Conservation (phyloP, 768 basidiomycete species). For the Gloeostereum incarnatum region DNA sequence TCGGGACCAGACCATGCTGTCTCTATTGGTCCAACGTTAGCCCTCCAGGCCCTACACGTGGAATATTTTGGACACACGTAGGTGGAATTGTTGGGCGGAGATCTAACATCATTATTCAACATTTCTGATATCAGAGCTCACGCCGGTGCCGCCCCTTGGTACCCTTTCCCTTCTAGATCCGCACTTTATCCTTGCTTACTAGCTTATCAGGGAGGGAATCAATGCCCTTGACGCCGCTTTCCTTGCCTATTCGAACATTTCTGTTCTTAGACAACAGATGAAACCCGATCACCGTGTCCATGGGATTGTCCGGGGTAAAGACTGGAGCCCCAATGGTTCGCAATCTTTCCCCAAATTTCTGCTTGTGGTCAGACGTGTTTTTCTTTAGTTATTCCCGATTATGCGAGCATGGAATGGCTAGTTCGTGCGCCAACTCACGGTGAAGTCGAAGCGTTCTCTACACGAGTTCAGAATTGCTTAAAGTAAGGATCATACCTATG, state of each 20-base stretch:
- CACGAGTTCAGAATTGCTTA: constrained; percentile 63
- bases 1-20: constrained; percentile 43
- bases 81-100: too few species aligned
- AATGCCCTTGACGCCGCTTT: constrained; percentile 89
- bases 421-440: constrained; percentile 57
- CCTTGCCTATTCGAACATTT: constrained; percentile 70
- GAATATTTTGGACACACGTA: constrained; percentile 74
- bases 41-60: constrained; percentile 55
- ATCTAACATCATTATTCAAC: too few species aligned
- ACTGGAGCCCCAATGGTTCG: constrained; percentile 65
- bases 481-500: constrained; percentile 34
- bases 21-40: constrained; percentile 44
- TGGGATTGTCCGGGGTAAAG: constrained; percentile 62
- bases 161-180: constrained; percentile 8
- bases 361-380: background rate
- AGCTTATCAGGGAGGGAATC: constrained; percentile 51
- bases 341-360: constrained; percentile 1
- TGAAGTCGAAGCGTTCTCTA: constrained; percentile 43
- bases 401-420: constrained; percentile 65
- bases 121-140: constrained; percentile 44
- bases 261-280: constrained; percentile 80
- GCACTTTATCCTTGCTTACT: constrained; percentile 3
- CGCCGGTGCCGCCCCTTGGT: constrained; percentile 75
- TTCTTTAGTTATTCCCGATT: constrained; percentile 70
- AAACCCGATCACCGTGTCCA: constrained; percentile 75